Conservation (phyloP, 768 basidiomycete species). For the Kwoniella bestiolae region DNA sequence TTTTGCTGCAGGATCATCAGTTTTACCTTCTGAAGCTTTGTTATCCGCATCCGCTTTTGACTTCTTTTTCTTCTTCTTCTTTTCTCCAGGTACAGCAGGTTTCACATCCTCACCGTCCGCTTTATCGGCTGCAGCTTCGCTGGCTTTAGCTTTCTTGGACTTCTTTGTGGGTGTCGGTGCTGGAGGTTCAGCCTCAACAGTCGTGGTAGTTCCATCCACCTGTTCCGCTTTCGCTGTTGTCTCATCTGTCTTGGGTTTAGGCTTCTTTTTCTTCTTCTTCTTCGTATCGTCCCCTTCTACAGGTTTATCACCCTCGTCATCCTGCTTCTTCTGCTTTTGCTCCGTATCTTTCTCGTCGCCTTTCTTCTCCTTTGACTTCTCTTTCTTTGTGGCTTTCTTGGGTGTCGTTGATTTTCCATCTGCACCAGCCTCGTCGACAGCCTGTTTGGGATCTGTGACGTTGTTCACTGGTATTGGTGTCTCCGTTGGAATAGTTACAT, state of each 20-base stretch:
- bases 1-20: conserved; percentile 1
- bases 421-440: conserved; percentile 12
- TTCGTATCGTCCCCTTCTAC: neutral
- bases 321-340: conserved; percentile 7
- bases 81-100: conserved; percentile 16
- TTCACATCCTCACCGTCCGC: conserved; percentile 12
- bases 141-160: conserved; percentile 5
- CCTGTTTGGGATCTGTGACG: no score
- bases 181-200: neutral
- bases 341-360: conserved; percentile 1
- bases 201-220: neutral
- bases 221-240: conserved; percentile 4
- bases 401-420: conserved; percentile 17
- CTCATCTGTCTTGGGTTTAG: conserved; percentile 19
- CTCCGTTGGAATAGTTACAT: neutral
- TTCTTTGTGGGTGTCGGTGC: conserved; percentile 21
- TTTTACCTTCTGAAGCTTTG: conserved; percentile 1
- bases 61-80: conserved; percentile 38
- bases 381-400: conserved; percentile 17
- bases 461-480: neutral
- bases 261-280: conserved; percentile 35
- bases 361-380: conserved; percentile 1
- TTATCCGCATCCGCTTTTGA: conserved; percentile 3
- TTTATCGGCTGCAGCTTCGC: conserved; percentile 3
- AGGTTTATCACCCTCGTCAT: neutral